These are phyloP conservation scores for Suillus decipiens DNA, from an alignment of 768 basidiomycete species.

Conservation along the genomic window DNA sequence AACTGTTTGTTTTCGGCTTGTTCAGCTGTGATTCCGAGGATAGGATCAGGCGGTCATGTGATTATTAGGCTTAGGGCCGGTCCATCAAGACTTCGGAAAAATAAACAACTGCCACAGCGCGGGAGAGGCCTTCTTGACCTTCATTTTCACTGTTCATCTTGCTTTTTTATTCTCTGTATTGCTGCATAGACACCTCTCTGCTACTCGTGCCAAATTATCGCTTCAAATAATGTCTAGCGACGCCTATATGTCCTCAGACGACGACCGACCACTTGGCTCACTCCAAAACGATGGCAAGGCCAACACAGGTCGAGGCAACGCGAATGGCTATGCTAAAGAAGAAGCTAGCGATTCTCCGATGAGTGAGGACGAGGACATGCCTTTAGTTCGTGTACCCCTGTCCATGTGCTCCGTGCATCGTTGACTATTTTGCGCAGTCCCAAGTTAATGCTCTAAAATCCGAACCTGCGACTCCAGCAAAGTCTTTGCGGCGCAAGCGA, in stretches of 20 bases:
- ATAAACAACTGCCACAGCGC: slow-evolving; percentile 25
- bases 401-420: slow-evolving; percentile 14
- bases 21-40: slow-evolving; percentile 1
- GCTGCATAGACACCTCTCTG: slow-evolving; percentile 26
- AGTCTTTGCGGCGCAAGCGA: slow-evolving; percentile 49
- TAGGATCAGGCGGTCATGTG: slow-evolving; percentile 29
- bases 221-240: slow-evolving; percentile 45
- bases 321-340: slow-evolving; percentile 40
- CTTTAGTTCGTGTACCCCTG: slow-evolving; percentile 53
- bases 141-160: slow-evolving; percentile 30
- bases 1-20: slow-evolving; percentile 4
- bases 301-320: slow-evolving; percentile 42
- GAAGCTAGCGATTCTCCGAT: slow-evolving; percentile 47
- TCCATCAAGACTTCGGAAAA: slow-evolving; percentile 43
- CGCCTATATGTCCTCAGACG: slow-evolving; percentile 56
- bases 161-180: slow-evolving; percentile 22
- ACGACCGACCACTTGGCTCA: slow-evolving; percentile 52
- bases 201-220: slow-evolving; percentile 7
- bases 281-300: slow-evolving; percentile 44
- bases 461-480: slow-evolving; percentile 23
- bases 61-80: slow-evolving; percentile 56
- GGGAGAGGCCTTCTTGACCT: slow-evolving; percentile 28
- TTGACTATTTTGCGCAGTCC: slow-evolving; percentile 42
- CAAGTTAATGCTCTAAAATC: slow-evolving; percentile 53
- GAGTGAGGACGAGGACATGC: slow-evolving; percentile 74